Percentiles rank a stretch among this genome's conserved stretches.
Conservation (phyloP, 2,329 filamentous ascomycete genomes). For the Endocalyx cinctus region DNA sequence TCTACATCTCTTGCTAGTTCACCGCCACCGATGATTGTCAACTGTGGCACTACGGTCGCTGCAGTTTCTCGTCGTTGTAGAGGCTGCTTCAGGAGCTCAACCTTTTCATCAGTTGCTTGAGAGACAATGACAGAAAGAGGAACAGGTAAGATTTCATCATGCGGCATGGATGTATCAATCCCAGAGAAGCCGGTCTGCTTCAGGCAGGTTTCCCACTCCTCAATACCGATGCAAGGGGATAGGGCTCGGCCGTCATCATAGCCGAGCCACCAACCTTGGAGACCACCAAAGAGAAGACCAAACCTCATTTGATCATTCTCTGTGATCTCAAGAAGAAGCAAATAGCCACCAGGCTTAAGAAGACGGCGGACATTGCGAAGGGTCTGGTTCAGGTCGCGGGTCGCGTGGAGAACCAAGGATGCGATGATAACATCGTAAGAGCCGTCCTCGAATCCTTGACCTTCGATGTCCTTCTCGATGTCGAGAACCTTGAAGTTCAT, state of each 20-base stretch:
- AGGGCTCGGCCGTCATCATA: conserved; percentile 19
- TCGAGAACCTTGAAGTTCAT: conserved; percentile 6
- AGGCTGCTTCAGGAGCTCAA: conserved; percentile 27
- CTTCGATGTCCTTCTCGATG: not conserved
- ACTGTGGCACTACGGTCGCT: conserved; percentile 26
- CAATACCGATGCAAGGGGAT: conserved; percentile 10
- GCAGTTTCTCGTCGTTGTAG: conserved; percentile 38
- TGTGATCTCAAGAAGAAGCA: conserved; percentile 4
- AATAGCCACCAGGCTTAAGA: conserved; percentile 13
- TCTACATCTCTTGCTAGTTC: not conserved
- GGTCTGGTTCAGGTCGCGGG: conserved; percentile 9
- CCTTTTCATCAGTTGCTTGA: not conserved
- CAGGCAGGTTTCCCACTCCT: conserved; percentile 21
- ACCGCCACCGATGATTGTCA: not conserved
- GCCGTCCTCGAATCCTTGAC: conserved; percentile 11
- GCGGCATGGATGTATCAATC: conserved; percentile 5
- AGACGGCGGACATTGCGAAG: conserved; percentile 13
- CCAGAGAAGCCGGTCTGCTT: conserved; percentile 8
- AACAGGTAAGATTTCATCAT: not conserved
- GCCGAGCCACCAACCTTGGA: conserved; percentile 35
- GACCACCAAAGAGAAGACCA: conserved; percentile 25
- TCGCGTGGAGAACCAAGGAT: conserved; percentile 16
- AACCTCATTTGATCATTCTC: not conserved
- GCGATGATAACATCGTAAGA: conserved; percentile 18
- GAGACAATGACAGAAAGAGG: not conserved